Evolutionary conservation across 805 yeast species (phyloP), one percentile per base, ranked within the genome.

Genomic region (Barnettozyma sucrosica): DNA sequence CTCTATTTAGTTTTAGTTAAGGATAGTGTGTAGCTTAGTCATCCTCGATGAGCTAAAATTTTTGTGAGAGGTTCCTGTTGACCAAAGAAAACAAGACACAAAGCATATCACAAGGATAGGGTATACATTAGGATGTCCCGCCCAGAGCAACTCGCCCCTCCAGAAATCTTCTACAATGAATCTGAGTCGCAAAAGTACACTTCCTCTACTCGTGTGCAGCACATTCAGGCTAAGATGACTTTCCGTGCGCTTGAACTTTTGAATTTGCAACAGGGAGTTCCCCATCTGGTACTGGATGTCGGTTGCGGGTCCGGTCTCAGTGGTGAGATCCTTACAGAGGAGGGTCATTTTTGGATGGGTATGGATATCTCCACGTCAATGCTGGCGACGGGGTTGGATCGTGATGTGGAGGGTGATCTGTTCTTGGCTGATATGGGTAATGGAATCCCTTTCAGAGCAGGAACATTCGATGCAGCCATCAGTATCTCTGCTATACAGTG

Each of bases 281-380:
- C 67, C 33, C 85, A 87, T 56, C 83, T 82, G 58, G 64, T 93
- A 10, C 76, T 93, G 18, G 99, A 93, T 74, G 76, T 93, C 32
- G 99, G 99, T 14, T 93, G 98, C 72, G 99, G 99, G 3, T 89
- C 97, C 0, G 98, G 99, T 0, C 75, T 93, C 16, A 82, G 93
- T 33, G 99, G 99, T 6, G 98, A 93, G 62, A 92, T 93, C 32
- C 69, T 93, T 38, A 80, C 92, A 0, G 96, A 93, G 60, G 98
- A 93, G 64, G 96, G 95, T 7, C 96, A 88, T 62, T 71, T 81
- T 48, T 93, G 99, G 98, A 70, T 88, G 37, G 99, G 99, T 6
- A 81, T 93, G 88, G 99, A 93, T 67, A 93, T 93, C 44, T 80
- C 98, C 0, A 92, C 97, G 1, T 83, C 92, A 41, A 93, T 93